Conservation (phyloP, 768 basidiomycete genomes). For the Boletellus ananiceps region DNA sequence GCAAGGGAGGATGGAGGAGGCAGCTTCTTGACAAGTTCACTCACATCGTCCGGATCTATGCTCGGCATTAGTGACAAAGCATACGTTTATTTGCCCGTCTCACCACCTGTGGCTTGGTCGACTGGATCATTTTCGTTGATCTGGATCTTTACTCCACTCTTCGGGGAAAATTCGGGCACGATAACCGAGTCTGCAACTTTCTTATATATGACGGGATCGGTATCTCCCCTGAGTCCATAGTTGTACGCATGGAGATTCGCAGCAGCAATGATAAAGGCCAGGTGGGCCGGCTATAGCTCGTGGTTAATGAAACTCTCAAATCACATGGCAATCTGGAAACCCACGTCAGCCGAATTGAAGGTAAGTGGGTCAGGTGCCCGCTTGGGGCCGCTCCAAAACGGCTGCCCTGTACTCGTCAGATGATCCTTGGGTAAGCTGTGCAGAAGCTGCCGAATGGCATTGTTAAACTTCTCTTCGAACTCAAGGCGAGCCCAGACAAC, state of each 20-base stretch:
- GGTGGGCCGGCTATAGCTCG: slow-evolving; percentile 63
- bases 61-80: slow-evolving; percentile 3
- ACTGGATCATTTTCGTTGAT: slow-evolving; percentile 90
- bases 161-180: slow-evolving; percentile 92
- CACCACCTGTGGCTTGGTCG: slow-evolving; percentile 42
- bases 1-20: slow-evolving; percentile 89
- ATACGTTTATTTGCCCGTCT: slow-evolving; percentile 1
- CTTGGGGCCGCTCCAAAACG: slow-evolving; percentile 99
- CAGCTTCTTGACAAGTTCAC: slow-evolving; percentile 59
- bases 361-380: slow-evolving; percentile 87
- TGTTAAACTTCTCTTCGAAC: slow-evolving; percentile 92
- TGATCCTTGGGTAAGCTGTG: slow-evolving; percentile 95
- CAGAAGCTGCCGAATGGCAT: slow-evolving; percentile 87
- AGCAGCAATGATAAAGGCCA: slow-evolving; percentile 85
- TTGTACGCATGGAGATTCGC: slow-evolving; percentile 98
- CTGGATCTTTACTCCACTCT: slow-evolving; percentile 88
- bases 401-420: slow-evolving; percentile 84
- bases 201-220: slow-evolving; percentile 72
- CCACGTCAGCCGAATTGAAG: slow-evolving; percentile 84
- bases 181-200: slow-evolving; percentile 78
- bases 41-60: slow-evolving; percentile 47
- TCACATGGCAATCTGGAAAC: slow-evolving; percentile 25
- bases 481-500: slow-evolving; percentile 94
- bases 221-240: slow-evolving; percentile 91
- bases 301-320: slow-evolving; percentile 8